A percentile compares a stretch with the other conserved stretches of the same genome.
Evolutionary conservation across 176 grass and related monocot species (phyloP).

Genomic region (Cocos nucifera): DNA sequence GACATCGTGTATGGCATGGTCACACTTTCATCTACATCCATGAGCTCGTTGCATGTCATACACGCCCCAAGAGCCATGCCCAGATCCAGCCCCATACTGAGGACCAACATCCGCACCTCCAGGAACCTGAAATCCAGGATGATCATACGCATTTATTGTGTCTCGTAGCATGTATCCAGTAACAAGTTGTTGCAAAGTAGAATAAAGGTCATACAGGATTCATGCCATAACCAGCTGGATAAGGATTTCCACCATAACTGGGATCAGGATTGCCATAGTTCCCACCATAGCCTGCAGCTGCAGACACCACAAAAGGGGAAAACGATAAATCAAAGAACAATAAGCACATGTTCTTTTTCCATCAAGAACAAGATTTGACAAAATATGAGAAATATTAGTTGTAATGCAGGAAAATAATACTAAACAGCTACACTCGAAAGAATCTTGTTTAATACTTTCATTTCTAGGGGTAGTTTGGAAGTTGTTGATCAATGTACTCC

Average conservation of each 20-base stretch:
- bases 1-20: too few species aligned
- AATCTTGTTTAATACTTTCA: too few species aligned
- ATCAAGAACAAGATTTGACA: too few species aligned
- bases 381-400: too few species aligned
- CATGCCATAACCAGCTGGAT: slow-evolving; percentile 42
- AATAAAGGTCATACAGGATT: slow-evolving; percentile 50
- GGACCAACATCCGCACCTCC: slow-evolving; percentile 36
- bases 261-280: slow-evolving; percentile 52
- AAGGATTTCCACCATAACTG: slow-evolving; percentile 39
- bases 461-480: too few species aligned
- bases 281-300: slow-evolving; percentile 35
- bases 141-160: too few species aligned
- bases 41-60: slow-evolving; percentile 49
- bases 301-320: slow-evolving; percentile 1
- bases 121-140: slow-evolving; percentile 23
- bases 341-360: too few species aligned
- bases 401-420: too few species aligned
- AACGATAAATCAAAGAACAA: slow-evolving; percentile 9
- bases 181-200: background rate
- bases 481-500: too few species aligned
- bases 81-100: slow-evolving; percentile 39
- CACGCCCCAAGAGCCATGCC: slow-evolving; percentile 29
- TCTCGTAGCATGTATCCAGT: too few species aligned
- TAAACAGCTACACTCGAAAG: too few species aligned
- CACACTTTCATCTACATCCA: slow-evolving; percentile 35